A percentile compares a stretch with the other conserved stretches of the same genome.
These are phyloP conservation scores for Chlamydomonas schloesseri DNA, from an alignment of 139 green algal genomes.

Conservation along the genomic window DNA sequence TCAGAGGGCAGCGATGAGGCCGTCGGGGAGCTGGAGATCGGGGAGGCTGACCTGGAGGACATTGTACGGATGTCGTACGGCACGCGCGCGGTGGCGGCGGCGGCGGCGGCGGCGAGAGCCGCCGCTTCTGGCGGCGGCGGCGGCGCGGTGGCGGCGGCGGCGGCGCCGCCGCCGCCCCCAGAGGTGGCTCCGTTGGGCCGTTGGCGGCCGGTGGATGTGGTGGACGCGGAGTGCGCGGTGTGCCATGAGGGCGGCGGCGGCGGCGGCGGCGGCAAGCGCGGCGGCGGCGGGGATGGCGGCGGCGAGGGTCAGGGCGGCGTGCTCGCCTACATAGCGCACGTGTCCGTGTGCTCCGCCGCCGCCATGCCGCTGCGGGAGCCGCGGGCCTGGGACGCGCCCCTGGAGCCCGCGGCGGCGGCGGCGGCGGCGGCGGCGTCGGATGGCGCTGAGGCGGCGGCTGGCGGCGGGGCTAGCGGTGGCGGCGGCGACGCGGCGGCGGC, in stretches of 20 bases:
- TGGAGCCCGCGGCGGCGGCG: neutral
- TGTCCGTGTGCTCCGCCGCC: neutral
- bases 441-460: neutral
- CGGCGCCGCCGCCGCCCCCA: neutral
- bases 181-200: neutral
- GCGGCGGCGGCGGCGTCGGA: neutral
- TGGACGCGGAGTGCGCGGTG: conserved; percentile 6
- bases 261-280: too few species aligned
- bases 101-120: too few species aligned
- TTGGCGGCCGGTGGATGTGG: conserved; percentile 7
- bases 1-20: too few species aligned
- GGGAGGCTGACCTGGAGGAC: too few species aligned
- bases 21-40: too few species aligned
- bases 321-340: conserved; percentile 24
- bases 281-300: too few species aligned
- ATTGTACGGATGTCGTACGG: neutral
- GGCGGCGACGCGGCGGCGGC: neutral
- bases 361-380: neutral
- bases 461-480: neutral
- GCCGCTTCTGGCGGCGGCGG: too few species aligned
- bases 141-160: neutral
- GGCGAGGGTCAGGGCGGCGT: neutral
- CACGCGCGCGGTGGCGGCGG: too few species aligned
- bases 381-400: neutral
- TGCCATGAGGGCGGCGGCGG: conserved; percentile 4